Percentiles rank a stretch among this genome's conserved stretches.
Conservation (phyloP, 257 asterid species). For the Capsicum pubescens region DNA sequence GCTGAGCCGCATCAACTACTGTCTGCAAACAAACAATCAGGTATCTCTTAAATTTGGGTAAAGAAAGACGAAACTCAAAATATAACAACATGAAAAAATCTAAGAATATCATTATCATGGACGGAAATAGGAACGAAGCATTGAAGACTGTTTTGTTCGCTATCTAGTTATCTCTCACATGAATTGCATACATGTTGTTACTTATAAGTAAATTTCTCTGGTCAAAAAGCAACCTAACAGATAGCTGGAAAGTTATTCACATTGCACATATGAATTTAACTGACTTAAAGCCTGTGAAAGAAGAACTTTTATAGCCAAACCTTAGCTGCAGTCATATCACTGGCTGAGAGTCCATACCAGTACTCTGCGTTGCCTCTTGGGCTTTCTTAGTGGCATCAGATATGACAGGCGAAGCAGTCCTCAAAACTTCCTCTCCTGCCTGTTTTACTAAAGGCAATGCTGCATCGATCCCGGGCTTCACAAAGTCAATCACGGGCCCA, state of each 20-base stretch:
- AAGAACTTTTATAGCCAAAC: constrained; percentile 34
- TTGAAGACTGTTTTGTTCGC: neutral
- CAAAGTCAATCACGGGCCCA: constrained; percentile 62
- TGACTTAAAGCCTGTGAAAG: neutral
- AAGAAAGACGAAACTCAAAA: neutral
- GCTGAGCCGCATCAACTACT: constrained; percentile 84
- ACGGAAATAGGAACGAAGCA: neutral
- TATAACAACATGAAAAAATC: neutral
- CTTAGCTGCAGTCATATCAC: constrained; percentile 77
- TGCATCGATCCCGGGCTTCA: constrained; percentile 76
- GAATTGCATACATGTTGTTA: too few relatives aligned
- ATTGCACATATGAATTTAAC: neutral
- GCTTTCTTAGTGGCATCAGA: constrained; percentile 92
- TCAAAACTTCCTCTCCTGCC: constrained; percentile 76
- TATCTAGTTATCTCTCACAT: neutral
- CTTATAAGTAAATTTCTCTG: neutral
- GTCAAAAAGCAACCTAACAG: neutral
- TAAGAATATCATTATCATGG: neutral
- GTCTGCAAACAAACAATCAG: constrained; percentile 58
- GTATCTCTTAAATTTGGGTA: neutral
- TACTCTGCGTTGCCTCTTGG: constrained; percentile 82
- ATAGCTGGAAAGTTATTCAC: neutral
- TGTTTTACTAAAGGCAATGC: constrained; percentile 74
- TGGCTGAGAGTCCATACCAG: constrained; percentile 85
- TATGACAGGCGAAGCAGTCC: constrained; percentile 78